Conservation (phyloP, 2,329 filamentous ascomycete species). For the Penicillium sp. region DNA sequence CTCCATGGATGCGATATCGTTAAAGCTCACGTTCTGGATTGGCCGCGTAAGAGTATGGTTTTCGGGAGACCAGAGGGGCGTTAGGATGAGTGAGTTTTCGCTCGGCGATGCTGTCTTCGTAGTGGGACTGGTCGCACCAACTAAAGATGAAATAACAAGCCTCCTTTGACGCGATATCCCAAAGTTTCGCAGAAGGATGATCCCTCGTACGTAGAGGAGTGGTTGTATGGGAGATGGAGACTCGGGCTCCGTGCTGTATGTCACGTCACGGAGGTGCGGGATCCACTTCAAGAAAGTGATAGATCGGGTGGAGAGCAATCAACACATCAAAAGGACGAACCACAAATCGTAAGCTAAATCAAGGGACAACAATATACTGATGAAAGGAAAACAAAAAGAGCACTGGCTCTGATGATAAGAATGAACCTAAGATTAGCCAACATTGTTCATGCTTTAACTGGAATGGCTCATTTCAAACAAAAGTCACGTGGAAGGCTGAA, state of each 20-base stretch:
- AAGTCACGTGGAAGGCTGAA: neutral
- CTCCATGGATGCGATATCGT: slow-evolving; percentile 34
- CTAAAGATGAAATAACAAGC: neutral
- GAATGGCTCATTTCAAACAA: neutral
- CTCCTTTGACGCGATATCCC: neutral
- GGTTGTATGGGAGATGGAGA: slow-evolving; percentile 8
- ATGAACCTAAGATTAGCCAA: neutral
- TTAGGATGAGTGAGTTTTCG: neutral
- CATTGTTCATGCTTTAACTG: neutral
- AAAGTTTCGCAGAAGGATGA: neutral
- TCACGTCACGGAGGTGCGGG: slow-evolving; percentile 22
- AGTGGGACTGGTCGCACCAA: neutral
- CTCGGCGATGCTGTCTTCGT: neutral
- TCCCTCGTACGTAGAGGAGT: neutral
- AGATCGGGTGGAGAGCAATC: slow-evolving; percentile 9
- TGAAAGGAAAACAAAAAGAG: neutral
- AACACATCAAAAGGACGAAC: slow-evolving; percentile 2
- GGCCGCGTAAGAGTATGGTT: neutral
- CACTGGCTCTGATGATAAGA: neutral
- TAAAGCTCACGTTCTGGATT: neutral
- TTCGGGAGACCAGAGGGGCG: neutral
- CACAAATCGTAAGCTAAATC: neutral
- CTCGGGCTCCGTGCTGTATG: slow-evolving; percentile 12
- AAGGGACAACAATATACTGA: too few species aligned
- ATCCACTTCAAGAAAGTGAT: slow-evolving; percentile 19